Evolutionary conservation across 176 grass and related monocot species (phyloP).

Genomic region (Oryza meyeriana): DNA sequence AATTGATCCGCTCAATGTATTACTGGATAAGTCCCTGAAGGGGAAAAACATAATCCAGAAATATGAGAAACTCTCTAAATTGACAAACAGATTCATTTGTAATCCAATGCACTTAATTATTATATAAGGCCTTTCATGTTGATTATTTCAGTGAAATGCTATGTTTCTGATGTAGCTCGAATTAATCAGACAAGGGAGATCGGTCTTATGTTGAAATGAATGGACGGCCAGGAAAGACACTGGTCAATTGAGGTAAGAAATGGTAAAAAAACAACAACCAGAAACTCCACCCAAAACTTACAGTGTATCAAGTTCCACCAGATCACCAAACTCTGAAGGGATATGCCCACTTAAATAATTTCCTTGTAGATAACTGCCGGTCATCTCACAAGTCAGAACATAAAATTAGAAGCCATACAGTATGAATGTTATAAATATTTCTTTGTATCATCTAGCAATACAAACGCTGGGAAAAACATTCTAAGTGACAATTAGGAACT

Average conservation of each 20-base stretch:
- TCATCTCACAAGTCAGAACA: conserved; percentile 25
- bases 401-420: conserved; percentile 26
- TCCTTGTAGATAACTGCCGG: conserved; percentile 78
- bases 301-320: conserved; percentile 70
- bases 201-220: conserved; percentile 5
- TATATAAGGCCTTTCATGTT: background rate
- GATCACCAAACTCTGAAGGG: conserved; percentile 78
- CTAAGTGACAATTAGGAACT: conserved; percentile 29
- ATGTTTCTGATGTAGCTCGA: background rate
- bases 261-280: background rate
- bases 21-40: conserved; percentile 90
- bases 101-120: background rate
- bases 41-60: conserved; percentile 12
- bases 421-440: background rate
- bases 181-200: background rate
- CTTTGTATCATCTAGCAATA: background rate
- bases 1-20: conserved; percentile 88
- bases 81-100: background rate
- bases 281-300: conserved; percentile 52
- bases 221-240: conserved; percentile 12
- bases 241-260: background rate
- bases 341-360: conserved; percentile 97
- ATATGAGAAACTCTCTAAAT: background rate
- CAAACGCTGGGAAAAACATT: background rate
- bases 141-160: background rate